These are phyloP conservation scores for Colletotrichum echinochloae DNA, from an alignment of 2,329 filamentous ascomycete species.

Conservation along the genomic window DNA sequence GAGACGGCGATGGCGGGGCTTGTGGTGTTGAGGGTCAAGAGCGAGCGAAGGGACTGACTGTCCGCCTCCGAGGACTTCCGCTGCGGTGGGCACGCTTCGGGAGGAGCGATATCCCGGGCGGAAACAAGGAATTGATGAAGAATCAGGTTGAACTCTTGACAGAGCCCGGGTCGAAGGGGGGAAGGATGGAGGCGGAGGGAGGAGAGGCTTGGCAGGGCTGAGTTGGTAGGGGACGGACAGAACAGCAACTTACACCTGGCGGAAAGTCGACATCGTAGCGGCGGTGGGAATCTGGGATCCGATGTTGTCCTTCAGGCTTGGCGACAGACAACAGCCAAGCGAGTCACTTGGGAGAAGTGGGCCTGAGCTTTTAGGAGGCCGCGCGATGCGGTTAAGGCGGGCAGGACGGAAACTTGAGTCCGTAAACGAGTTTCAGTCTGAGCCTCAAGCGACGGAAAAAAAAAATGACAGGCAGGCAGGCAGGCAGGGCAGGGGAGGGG, in stretches of 20 bases:
- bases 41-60: not conserved
- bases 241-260: conserved; percentile 36
- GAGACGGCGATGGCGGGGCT: conserved; percentile 28
- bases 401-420: not conserved
- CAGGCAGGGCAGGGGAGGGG: not conserved
- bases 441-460: not conserved
- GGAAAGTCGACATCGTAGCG: conserved; percentile 33
- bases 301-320: conserved; percentile 2
- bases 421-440: not conserved
- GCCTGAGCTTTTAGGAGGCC: not conserved
- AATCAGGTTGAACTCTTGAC: not conserved
- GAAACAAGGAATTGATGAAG: not conserved
- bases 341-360: not conserved
- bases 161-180: not conserved
- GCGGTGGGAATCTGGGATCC: conserved; percentile 2
- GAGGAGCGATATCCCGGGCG: not conserved
- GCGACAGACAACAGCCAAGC: not conserved
- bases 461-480: too few relatives aligned
- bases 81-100: not conserved
- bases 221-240: not conserved
- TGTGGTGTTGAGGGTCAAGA: conserved; percentile 31
- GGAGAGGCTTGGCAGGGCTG: conserved; percentile 14
- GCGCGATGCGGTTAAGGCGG: conserved; percentile 8
- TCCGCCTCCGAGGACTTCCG: not conserved
- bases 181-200: not conserved